A percentile compares a stretch with the other conserved stretches of the same genome.
Conservation (phyloP, 2,329 filamentous ascomycete species). For the Sporothrix phasma region DNA sequence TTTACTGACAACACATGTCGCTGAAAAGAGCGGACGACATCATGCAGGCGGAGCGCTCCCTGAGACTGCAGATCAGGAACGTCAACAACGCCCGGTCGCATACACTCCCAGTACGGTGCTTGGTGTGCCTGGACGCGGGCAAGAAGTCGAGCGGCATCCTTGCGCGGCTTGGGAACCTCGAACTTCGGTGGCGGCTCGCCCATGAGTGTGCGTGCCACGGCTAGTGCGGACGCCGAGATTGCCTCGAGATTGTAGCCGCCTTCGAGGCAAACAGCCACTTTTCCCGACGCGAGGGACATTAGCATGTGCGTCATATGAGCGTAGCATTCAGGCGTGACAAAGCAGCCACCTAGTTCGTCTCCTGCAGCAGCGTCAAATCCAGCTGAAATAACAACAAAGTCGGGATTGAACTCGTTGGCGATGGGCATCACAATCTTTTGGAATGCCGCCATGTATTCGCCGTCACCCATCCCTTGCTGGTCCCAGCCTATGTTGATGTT, state of each 20-base stretch:
- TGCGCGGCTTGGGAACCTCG: conserved; percentile 45
- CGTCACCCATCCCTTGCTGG: conserved; percentile 78
- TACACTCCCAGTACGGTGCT: conserved; percentile 74
- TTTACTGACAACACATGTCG: conserved; percentile 59
- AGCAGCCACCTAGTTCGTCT: conserved; percentile 85
- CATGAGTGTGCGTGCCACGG: conserved; percentile 89
- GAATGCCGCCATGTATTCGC: conserved; percentile 93
- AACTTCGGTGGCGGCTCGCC: conserved; percentile 72
- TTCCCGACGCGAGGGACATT: conserved; percentile 85
- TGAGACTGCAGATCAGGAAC: conserved; percentile 41
- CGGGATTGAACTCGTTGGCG: conserved; percentile 83
- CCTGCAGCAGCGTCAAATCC: conserved; percentile 94
- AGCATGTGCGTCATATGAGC: conserved; percentile 99
- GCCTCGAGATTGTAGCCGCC: conserved; percentile 91
- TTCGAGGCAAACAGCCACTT: conserved; percentile 85
- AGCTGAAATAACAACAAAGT: conserved; percentile 88
- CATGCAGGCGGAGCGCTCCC: conserved; percentile 59
- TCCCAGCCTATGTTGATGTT: conserved; percentile 61
- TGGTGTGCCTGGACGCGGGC: conserved; percentile 51
- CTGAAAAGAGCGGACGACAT: conserved; percentile 71
- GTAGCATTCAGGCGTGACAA: conserved; percentile 83
- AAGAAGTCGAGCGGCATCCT: conserved; percentile 45
- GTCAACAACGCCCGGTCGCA: conserved; percentile 58
- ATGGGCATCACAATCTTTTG: conserved; percentile 96
- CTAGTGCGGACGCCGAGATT: conserved; percentile 84